Conservation (phyloP, 495 filamentous ascomycete genomes). For the Xylaria cubensis region DNA sequence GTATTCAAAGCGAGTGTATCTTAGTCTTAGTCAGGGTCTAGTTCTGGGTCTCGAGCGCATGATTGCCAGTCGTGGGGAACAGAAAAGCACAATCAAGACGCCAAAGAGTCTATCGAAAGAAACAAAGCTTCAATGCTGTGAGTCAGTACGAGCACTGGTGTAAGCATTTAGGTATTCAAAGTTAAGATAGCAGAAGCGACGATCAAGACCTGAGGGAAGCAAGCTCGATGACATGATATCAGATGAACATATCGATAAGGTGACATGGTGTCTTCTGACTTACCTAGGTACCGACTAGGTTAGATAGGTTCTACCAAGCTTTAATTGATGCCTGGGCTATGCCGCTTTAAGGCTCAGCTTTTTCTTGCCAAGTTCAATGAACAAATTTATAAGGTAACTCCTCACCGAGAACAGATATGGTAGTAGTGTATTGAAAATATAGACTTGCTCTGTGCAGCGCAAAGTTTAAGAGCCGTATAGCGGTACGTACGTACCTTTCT, state of each 20-base stretch:
- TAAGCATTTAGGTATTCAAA: neutral
- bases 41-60: neutral
- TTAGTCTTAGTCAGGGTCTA: neutral
- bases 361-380: too few relatives aligned
- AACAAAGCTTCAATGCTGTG: neutral
- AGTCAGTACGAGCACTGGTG: neutral
- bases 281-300: too few relatives aligned
- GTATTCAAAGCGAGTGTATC: neutral
- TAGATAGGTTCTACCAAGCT: too few relatives aligned
- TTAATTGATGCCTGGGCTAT: too few relatives aligned
- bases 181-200: neutral
- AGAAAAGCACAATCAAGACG: neutral
- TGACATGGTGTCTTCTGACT: neutral
- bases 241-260: slow-evolving; percentile 22
- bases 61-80: neutral
- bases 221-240: slow-evolving; percentile 20
- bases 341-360: too few relatives aligned
- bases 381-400: too few relatives aligned
- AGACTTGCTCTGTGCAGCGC: too few relatives aligned
- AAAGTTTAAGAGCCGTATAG: too few relatives aligned
- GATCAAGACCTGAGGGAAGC: neutral
- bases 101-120: neutral
- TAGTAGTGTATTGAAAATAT: too few relatives aligned
- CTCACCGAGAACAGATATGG: too few relatives aligned
- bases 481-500: too few relatives aligned